Evolutionary conservation across 164 flowering plant genomes (phyloP).

Genomic region (Malania oleifera): DNA sequence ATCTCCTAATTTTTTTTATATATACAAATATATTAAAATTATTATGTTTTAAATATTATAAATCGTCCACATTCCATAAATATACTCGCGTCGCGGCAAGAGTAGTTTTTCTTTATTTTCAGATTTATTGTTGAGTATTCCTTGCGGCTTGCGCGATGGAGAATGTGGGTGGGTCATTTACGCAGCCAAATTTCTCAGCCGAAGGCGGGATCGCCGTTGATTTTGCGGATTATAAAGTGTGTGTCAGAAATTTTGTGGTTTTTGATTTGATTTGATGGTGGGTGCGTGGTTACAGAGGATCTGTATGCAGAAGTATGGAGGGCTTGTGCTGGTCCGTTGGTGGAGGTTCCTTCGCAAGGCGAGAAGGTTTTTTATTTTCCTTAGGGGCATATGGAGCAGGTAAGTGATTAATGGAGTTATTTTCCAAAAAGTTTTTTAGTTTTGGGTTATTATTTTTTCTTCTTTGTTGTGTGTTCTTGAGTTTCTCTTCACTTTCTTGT

Average conservation of each 20-base stretch:
- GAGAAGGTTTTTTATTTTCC: slow-evolving; percentile 85
- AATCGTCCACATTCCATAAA: too few relatives aligned
- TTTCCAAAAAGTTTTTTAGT: too few relatives aligned
- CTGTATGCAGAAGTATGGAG: slow-evolving; percentile 78
- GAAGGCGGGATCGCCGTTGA: slow-evolving; percentile 14
- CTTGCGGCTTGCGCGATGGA: slow-evolving; percentile 24
- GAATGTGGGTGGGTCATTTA: slow-evolving; percentile 28
- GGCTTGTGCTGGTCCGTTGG: slow-evolving; percentile 90
- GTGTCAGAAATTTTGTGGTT: too few relatives aligned
- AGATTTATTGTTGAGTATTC: not conserved
- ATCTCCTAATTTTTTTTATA: too few relatives aligned
- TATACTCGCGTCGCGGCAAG: too few relatives aligned
- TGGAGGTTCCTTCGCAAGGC: slow-evolving; percentile 55
- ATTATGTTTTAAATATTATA: too few relatives aligned
- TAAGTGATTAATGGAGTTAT: too few relatives aligned
- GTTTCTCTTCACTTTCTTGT: too few relatives aligned
- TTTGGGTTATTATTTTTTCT: too few relatives aligned
- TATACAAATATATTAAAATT: too few relatives aligned
- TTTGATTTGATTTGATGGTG: not conserved
- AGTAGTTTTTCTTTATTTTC: slow-evolving; percentile 4
- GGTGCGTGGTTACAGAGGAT: slow-evolving; percentile 26
- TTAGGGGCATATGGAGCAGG: slow-evolving; percentile 95
- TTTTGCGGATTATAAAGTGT: too few relatives aligned
- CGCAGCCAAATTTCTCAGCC: slow-evolving; percentile 24
- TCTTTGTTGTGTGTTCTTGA: too few relatives aligned